A percentile compares a stretch with the other conserved stretches of the same genome.
Conservation (phyloP, 176 grass and related monocot genomes). For the Phoenix dactylifera region DNA sequence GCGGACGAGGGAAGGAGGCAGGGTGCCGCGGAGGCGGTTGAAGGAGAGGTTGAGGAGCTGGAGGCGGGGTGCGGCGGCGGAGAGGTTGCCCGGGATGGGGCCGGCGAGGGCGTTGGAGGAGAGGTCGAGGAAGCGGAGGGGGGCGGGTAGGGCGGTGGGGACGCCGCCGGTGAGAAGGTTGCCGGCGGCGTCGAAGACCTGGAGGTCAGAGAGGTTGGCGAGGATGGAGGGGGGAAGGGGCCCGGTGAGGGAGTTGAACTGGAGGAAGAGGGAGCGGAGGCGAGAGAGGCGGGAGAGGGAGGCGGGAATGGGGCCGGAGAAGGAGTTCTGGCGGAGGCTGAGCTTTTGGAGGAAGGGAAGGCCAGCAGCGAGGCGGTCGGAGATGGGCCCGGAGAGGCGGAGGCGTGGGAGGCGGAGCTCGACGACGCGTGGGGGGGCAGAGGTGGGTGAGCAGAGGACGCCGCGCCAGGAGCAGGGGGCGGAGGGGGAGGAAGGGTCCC, state of each 20-base stretch:
- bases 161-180: slow-evolving; percentile 67
- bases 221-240: slow-evolving; percentile 47
- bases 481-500: slow-evolving; percentile 38
- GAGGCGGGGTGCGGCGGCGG: slow-evolving; percentile 34
- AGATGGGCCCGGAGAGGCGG: slow-evolving; percentile 59
- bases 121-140: slow-evolving; percentile 67
- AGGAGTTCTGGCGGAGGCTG: slow-evolving; percentile 74
- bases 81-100: slow-evolving; percentile 37
- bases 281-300: slow-evolving; percentile 40
- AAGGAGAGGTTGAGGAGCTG: slow-evolving; percentile 83
- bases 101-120: slow-evolving; percentile 83
- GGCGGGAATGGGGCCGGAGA: slow-evolving; percentile 56
- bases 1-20: slow-evolving; percentile 52
- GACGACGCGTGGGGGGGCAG: slow-evolving; percentile 36
- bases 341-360: slow-evolving; percentile 58
- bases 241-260: slow-evolving; percentile 72
- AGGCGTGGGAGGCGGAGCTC: slow-evolving; percentile 72
- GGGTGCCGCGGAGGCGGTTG: slow-evolving; percentile 79
- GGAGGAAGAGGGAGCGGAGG: slow-evolving; percentile 69
- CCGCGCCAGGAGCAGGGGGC: slow-evolving; percentile 89
- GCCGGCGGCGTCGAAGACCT: slow-evolving; percentile 55
- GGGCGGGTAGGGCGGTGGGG: slow-evolving; percentile 36
- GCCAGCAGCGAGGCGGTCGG: slow-evolving; percentile 38
- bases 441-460: slow-evolving; percentile 35
- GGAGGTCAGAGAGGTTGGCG: slow-evolving; percentile 66